phyloP scores from a whole-genome alignment of 306 rosid species.

The Casuarina cunninghamiana region DNA sequence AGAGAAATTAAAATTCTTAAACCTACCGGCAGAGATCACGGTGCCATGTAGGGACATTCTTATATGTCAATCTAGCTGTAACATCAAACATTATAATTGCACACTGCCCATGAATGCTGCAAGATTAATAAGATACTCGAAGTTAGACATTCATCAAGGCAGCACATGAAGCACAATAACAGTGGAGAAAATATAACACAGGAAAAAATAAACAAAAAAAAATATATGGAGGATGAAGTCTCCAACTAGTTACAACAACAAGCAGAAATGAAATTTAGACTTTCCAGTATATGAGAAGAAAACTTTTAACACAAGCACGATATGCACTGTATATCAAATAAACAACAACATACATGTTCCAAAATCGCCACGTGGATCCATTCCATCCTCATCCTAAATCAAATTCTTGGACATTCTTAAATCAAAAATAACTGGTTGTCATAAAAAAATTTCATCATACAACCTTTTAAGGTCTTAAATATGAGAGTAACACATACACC shows the following conservation, averaged over 20 bases:
- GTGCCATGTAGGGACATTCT: slow-evolving; percentile 84
- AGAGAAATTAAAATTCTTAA: not conserved
- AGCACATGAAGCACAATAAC: not conserved
- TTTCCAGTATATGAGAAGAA: not conserved
- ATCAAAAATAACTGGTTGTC: not conserved
- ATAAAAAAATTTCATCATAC: too few species aligned
- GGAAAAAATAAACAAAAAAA: not conserved
- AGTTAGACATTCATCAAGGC: slow-evolving; percentile 1
- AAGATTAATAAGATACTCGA: slow-evolving; percentile 1
- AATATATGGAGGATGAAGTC: not conserved
- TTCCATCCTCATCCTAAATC: not conserved
- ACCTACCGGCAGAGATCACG: slow-evolving; percentile 72
- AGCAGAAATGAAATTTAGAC: not conserved
- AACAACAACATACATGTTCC: not conserved
- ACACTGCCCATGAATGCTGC: slow-evolving; percentile 79
- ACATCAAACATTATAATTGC: slow-evolving; percentile 83
- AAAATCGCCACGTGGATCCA: not conserved
- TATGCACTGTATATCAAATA: not conserved
- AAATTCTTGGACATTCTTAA: not conserved
- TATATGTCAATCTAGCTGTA: slow-evolving; percentile 67
- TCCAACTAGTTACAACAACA: not conserved
- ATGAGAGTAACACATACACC: too few species aligned
- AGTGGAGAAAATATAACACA: too few species aligned
- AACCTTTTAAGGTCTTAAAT: too few species aligned
- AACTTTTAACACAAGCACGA: not conserved